Percentiles rank a stretch among this genome's conserved stretches.
Conservation (phyloP, 2,329 filamentous ascomycete genomes). For the Cladobotryum protrusum region DNA sequence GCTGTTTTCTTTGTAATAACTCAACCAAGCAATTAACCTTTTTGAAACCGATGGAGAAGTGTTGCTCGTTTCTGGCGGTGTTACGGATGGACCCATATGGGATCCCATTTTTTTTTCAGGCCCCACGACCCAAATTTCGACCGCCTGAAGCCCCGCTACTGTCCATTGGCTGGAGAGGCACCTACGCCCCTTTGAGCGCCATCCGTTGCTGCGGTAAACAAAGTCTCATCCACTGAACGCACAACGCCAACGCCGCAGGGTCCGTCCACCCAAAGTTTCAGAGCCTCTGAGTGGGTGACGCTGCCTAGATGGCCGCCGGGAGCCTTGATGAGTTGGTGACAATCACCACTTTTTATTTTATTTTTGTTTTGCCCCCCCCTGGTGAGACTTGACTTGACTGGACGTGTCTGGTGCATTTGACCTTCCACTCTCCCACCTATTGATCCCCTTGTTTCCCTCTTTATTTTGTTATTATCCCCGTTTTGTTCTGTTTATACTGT, state of each 20-base stretch:
- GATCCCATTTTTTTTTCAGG: background rate
- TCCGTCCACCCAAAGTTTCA: no score
- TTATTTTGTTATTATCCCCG: background rate
- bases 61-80: background rate
- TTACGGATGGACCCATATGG: background rate
- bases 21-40: background rate
- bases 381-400: no score
- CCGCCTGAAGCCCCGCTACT: conserved; percentile 4
- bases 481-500: background rate
- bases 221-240: background rate
- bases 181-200: conserved; percentile 1
- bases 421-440: conserved; percentile 1
- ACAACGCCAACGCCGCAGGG: no score
- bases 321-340: no score
- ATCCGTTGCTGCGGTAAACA: conserved; percentile 22
- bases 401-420: no score
- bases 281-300: no score
- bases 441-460: background rate
- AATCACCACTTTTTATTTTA: background rate
- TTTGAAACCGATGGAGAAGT: no score
- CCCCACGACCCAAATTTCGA: background rate
- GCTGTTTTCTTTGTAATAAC: background rate
- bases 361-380: background rate
- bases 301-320: no score
- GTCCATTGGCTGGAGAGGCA: conserved; percentile 5